A percentile compares a stretch with the other conserved stretches of the same genome.
phyloP scores from a whole-genome alignment of 192 early-diverging fungal genomes.

The Entrophospora sp. region DNA sequence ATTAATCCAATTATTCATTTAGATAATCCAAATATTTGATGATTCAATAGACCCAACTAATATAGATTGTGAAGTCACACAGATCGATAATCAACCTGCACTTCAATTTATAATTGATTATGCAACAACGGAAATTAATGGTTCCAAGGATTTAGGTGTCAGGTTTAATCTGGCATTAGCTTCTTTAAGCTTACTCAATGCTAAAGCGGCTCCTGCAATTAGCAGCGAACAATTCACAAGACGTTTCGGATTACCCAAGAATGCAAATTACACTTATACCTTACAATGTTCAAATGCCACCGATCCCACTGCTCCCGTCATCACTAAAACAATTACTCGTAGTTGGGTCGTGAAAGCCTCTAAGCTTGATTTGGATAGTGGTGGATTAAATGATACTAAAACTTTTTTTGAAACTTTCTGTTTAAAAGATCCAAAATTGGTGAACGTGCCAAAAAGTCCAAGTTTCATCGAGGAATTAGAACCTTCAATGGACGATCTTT shows the following conservation, averaged over 20 bases:
- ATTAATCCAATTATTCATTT: not conserved
- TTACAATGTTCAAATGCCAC: too few relatives aligned
- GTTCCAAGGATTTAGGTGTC: not conserved
- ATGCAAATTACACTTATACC: not conserved
- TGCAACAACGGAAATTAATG: not conserved
- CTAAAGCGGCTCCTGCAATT: not conserved
- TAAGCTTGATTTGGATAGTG: too few relatives aligned
- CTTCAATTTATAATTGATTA: slow-evolving; percentile 15
- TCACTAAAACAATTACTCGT: too few relatives aligned
- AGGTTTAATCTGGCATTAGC: not conserved
- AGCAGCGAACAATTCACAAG: not conserved
- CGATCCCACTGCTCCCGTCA: too few relatives aligned
- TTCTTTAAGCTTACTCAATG: not conserved
- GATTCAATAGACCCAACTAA: not conserved
- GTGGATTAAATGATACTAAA: too few relatives aligned
- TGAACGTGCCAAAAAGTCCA: too few relatives aligned
- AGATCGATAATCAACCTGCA: slow-evolving; percentile 27
- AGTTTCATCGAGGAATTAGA: too few relatives aligned
- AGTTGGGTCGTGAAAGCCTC: too few relatives aligned
- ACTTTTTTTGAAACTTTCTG: too few relatives aligned
- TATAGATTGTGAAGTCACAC: slow-evolving; percentile 29
- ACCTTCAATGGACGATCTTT: too few relatives aligned
- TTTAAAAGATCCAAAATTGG: too few relatives aligned
- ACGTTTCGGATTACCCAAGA: not conserved
- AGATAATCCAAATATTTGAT: not conserved